Percentiles rank a stretch among this genome's conserved stretches.
Evolutionary conservation across 768 basidiomycete genomes (phyloP).

Genomic region (Pulveroboletus sp.): DNA sequence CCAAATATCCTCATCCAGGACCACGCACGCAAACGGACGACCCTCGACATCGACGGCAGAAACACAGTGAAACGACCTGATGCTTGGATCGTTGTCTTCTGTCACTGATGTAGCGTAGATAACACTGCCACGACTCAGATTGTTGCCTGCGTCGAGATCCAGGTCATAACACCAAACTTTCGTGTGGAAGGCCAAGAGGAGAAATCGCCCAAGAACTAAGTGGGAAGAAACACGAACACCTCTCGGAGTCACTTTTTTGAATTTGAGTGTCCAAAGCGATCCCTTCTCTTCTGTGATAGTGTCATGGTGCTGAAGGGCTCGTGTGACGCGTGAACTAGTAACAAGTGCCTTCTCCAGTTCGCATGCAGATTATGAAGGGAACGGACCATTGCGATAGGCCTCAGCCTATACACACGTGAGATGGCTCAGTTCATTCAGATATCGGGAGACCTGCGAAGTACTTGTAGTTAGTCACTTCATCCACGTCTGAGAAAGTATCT

Average conservation of each 20-base stretch:
- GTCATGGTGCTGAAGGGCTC: background rate
- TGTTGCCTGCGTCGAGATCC: background rate
- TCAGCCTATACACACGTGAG: conserved; percentile 16
- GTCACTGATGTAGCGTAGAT: no score
- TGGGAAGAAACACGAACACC: background rate
- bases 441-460: background rate
- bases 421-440: background rate
- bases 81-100: no score
- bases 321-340: conserved; percentile 5
- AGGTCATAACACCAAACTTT: conserved; percentile 18
- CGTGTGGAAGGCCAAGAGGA: conserved; percentile 12
- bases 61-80: conserved; percentile 6
- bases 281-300: no score
- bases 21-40: conserved; percentile 14
- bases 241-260: no score
- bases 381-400: conserved; percentile 19
- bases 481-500: no score
- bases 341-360: conserved; percentile 15
- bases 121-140: conserved; percentile 1
- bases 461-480: background rate
- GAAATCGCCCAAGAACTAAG: conserved; percentile 17
- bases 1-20: conserved; percentile 2
- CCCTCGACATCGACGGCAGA: conserved; percentile 14
- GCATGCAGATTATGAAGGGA: conserved; percentile 7
- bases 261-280: no score